Evolutionary conservation across 208 protist species (phyloP), one percentile per base, ranked within the genome.

Genomic region (Endotrypanum monterogeii): DNA sequence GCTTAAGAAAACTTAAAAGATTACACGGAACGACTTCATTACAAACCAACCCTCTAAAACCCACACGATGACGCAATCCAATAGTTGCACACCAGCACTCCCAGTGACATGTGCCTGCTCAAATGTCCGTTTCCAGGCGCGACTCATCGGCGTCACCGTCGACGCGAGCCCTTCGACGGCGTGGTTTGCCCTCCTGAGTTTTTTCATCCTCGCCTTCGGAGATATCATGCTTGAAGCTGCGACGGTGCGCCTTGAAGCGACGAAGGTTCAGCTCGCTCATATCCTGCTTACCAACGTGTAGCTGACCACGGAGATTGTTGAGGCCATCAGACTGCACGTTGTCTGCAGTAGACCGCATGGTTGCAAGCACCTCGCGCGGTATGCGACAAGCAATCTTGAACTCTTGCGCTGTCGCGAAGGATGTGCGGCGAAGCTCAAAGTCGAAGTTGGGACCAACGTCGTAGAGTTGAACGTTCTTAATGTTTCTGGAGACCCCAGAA

Each of bases 391-490:
- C 89, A 20, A 85, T 63, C 82, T 92, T 94, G 79, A 96, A 97
- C 75, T 92, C 90, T 44, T 87, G 82, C 20, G 87, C 84, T 16
- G 87, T 89, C 0, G 93, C 93, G 48, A 96, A 95, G 58, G 80
- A 83, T 14, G 85, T 81, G 28, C 93, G 85, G 9, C 93, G 89
- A 1, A 97, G 57, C 65, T 89, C 69, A 65, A 97, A 85, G 76
- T 96, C 89, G 77, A 93, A 94, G 80, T 94, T 95, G 25, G 93
- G 93, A 2, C 93, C 93, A 75, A 95, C 88, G 57, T 97, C 89
- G 52, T 88, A 75, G 2, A 97, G 79, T 76, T 84, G 73, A 6
- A 94, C 60, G 74, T 93, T 91, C 48, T 84, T 84, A 23, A 89
- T 81, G 9, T 73, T 81, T 57, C 72, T 87, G 8, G 76, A 48